Evolutionary conservation across 495 filamentous ascomycete genomes (phyloP).

Genomic region (Hypoxylon trugodes): DNA sequence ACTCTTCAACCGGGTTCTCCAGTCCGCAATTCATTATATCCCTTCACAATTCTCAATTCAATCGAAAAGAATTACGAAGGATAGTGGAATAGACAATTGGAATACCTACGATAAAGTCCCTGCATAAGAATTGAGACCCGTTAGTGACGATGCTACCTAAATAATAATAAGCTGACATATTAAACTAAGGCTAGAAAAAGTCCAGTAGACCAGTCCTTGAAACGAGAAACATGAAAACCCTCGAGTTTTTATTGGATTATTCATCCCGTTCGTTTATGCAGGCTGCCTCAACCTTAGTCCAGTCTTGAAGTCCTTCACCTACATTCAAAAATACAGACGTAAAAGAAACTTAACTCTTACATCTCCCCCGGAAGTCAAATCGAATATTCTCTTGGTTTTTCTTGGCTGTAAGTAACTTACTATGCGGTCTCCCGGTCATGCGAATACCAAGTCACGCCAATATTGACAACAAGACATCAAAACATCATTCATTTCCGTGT

Average conservation of each 20-base stretch:
- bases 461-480: slow-evolving; percentile 6
- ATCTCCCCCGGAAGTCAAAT: slow-evolving; percentile 15
- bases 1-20: slow-evolving; percentile 4
- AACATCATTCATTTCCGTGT: slow-evolving; percentile 11
- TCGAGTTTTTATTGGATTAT: background rate
- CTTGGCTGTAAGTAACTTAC: too few relatives aligned
- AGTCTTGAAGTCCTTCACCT: background rate
- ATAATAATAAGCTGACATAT: slow-evolving; percentile 3
- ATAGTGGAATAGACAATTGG: too few relatives aligned
- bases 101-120: too few relatives aligned
- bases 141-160: too few relatives aligned
- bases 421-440: slow-evolving; percentile 6
- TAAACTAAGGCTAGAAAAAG: background rate
- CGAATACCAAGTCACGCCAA: background rate
- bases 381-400: slow-evolving; percentile 1
- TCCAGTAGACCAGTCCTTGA: too few relatives aligned
- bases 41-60: too few relatives aligned
- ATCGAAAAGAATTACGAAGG: too few relatives aligned
- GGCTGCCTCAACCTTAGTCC: slow-evolving; percentile 26
- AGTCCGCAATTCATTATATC: background rate
- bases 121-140: too few relatives aligned
- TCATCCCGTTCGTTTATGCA: slow-evolving; percentile 23
- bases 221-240: slow-evolving; percentile 18
- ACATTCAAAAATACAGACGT: too few relatives aligned
- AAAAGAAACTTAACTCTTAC: slow-evolving; percentile 2